These are phyloP conservation scores for Orychophragmus violaceus DNA, from an alignment of 345 rosid species.

Conservation along the genomic window DNA sequence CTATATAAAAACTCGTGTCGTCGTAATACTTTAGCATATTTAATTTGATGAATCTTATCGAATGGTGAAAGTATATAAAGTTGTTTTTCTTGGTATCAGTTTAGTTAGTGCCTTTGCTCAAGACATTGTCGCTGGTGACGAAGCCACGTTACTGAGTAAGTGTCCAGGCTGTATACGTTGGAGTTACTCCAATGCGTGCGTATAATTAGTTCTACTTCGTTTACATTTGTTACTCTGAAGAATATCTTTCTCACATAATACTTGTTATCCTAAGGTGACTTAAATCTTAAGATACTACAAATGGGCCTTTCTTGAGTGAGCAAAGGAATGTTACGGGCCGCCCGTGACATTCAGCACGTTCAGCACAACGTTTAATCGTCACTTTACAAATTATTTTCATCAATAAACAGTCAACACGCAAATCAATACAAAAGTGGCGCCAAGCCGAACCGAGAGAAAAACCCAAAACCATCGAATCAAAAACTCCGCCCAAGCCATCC, in stretches of 20 bases:
- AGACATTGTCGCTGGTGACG: slow-evolving; percentile 20
- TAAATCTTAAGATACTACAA: no score
- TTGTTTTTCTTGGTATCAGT: slow-evolving; percentile 13
- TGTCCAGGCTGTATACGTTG: slow-evolving; percentile 1
- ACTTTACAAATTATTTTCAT: no score
- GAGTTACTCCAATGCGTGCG: slow-evolving; percentile 11
- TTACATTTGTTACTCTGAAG: neutral
- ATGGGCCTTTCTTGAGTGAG: no score
- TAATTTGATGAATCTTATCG: neutral
- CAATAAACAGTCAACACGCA: no score
- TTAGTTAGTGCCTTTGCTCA: slow-evolving; percentile 4
- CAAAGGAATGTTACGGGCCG: no score
- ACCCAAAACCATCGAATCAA: no score
- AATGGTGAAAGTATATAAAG: slow-evolving; percentile 12
- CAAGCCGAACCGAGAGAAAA: no score
- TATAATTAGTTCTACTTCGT: neutral
- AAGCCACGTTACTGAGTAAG: slow-evolving; percentile 7
- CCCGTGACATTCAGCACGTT: no score
- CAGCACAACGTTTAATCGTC: no score
- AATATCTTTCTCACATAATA: neutral
- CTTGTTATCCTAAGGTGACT: no score
- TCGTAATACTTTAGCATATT: neutral
- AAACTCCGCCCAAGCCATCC: no score
- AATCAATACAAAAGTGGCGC: no score
- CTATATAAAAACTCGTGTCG: slow-evolving; percentile 2